Conservation (phyloP, 495 filamentous ascomycete species). For the Trypethelium eluteriae region DNA sequence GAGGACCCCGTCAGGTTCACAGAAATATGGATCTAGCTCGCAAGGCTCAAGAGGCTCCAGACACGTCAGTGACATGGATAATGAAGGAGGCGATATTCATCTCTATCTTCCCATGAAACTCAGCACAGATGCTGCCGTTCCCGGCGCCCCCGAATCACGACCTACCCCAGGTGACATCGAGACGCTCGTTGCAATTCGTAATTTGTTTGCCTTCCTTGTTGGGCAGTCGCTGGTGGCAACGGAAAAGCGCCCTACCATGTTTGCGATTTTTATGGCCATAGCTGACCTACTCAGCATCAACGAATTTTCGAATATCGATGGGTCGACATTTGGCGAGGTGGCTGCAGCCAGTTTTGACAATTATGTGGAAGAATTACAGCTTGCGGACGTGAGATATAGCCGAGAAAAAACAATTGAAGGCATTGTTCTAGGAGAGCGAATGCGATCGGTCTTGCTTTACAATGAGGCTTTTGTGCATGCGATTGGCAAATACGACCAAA, state of each 20-base stretch:
- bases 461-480: constrained; percentile 87
- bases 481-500: constrained; percentile 76
- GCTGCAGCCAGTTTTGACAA: constrained; percentile 66
- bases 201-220: constrained; percentile 82
- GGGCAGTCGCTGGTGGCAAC: constrained; percentile 76
- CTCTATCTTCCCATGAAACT: constrained; percentile 25
- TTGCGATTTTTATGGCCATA: constrained; percentile 66
- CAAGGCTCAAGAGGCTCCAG: constrained; percentile 31
- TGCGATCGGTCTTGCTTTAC: constrained; percentile 75
- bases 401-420: constrained; percentile 87
- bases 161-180: constrained; percentile 54
- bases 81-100: constrained; percentile 3
- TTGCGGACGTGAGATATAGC: constrained; percentile 75
- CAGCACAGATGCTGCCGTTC: constrained; percentile 27
- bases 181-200: constrained; percentile 67
- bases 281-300: constrained; percentile 61
- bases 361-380: constrained; percentile 63
- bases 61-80: constrained; percentile 16
- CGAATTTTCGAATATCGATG: constrained; percentile 72
- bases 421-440: constrained; percentile 75
- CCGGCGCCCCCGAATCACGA: constrained; percentile 34
- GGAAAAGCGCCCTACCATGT: constrained; percentile 55
- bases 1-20: constrained; percentile 19
- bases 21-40: constrained; percentile 15
- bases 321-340: constrained; percentile 73